Percentiles rank a stretch among this genome's conserved stretches.
Conservation (phyloP, 2,329 filamentous ascomycete genomes). For the Fusarium verticillioides region DNA sequence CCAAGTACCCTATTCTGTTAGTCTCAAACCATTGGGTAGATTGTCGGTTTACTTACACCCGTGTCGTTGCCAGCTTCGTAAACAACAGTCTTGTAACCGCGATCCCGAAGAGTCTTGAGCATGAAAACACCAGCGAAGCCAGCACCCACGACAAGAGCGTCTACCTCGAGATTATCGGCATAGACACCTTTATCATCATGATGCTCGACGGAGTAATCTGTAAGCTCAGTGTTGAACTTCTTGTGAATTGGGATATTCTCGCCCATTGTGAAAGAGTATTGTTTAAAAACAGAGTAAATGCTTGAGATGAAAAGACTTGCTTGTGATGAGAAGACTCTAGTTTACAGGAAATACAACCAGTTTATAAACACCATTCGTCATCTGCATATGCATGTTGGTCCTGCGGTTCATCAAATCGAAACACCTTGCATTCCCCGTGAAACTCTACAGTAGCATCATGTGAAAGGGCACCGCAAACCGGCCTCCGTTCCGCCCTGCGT, state of each 20-base stretch:
- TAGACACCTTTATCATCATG: conserved; percentile 52
- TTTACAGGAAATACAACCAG: not conserved
- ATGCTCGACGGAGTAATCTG: conserved; percentile 51
- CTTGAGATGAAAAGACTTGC: not conserved
- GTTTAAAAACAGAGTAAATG: not conserved
- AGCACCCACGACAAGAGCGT: conserved; percentile 58
- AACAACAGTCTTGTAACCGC: conserved; percentile 59
- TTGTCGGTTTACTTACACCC: conserved; percentile 50
- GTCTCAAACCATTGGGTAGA: not conserved
- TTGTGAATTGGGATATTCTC: conserved; percentile 43
- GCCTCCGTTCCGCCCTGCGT: conserved; percentile 10
- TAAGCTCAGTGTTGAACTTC: conserved; percentile 56
- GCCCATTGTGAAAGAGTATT: conserved; percentile 21
- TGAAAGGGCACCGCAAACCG: not conserved
- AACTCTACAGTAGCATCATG: not conserved
- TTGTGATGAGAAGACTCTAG: not conserved
- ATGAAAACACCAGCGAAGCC: conserved; percentile 62
- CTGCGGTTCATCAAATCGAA: not conserved
- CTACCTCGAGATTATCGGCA: conserved; percentile 56
- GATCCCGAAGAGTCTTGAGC: conserved; percentile 62
- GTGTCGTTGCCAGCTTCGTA: conserved; percentile 63
- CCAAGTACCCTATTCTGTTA: conserved; percentile 47
- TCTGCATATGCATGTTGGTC: not conserved
- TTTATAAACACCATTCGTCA: not conserved
- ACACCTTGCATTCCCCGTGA: not conserved